These are phyloP conservation scores for Cydonia oblonga DNA, from an alignment of 331 rosid genomes.

Conservation along the genomic window DNA sequence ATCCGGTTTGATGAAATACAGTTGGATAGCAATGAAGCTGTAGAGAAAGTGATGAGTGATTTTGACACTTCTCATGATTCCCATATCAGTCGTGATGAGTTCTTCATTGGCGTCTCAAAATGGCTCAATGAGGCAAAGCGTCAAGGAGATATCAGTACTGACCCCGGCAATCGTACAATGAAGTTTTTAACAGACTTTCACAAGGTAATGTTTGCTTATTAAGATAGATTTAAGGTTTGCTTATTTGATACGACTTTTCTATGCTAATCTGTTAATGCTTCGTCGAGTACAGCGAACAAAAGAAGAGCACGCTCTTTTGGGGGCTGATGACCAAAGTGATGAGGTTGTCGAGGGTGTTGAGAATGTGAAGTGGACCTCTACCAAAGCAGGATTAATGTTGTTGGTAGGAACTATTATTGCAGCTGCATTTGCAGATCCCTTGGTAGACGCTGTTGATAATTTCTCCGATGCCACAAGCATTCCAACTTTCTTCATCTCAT, in stretches of 20 bases:
- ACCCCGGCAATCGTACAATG: constrained; percentile 36
- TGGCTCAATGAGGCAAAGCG: constrained; percentile 46
- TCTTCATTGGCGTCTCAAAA: constrained; percentile 34
- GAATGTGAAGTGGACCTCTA: constrained; percentile 22
- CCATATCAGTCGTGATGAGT: constrained; percentile 17
- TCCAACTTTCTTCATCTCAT: constrained; percentile 96
- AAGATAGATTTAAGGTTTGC: neutral
- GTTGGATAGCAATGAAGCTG: constrained; percentile 54
- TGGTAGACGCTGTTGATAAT: constrained; percentile 84
- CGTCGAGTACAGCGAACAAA: constrained; percentile 44
- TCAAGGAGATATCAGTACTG: constrained; percentile 16
- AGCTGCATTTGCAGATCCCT: constrained; percentile 78
- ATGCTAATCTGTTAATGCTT: neutral
- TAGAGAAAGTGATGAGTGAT: constrained; percentile 38
- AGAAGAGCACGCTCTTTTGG: constrained; percentile 56
- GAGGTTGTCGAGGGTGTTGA: constrained; percentile 36
- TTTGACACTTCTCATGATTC: constrained; percentile 51
- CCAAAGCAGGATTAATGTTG: constrained; percentile 57
- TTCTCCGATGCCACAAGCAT: constrained; percentile 81
- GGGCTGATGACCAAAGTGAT: constrained; percentile 31
- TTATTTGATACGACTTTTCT: neutral
- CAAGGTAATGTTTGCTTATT: constrained; percentile 26
- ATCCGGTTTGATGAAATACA: constrained; percentile 55
- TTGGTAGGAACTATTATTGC: constrained; percentile 68
- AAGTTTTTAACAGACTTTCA: constrained; percentile 40